phyloP scores from a whole-genome alignment of 1,284 basidiomycete genomes.

The Trametes versicolor region DNA sequence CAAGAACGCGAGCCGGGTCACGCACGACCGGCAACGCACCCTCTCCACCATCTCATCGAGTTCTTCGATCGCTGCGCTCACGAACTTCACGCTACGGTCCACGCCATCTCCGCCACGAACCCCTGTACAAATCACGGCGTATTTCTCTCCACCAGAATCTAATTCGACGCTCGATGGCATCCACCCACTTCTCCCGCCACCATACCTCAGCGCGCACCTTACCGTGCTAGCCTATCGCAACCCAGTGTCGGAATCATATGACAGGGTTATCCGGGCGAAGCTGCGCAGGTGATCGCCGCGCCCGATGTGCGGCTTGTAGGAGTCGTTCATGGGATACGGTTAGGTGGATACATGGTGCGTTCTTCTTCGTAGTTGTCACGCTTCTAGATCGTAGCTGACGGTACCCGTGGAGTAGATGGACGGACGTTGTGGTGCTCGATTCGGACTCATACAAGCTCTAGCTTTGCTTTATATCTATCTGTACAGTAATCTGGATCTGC shows the following conservation, averaged over 20 bases:
- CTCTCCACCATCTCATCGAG: conserved; percentile 70
- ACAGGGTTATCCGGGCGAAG: conserved; percentile 71
- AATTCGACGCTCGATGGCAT: conserved; percentile 62
- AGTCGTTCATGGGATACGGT: conserved; percentile 11
- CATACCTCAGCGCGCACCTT: conserved; percentile 74
- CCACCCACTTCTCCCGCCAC: conserved; percentile 74
- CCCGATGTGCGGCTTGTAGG: conserved; percentile 3
- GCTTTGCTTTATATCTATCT: conserved; percentile 32
- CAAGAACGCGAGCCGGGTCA: conserved; percentile 45
- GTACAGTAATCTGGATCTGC: conserved; percentile 30
- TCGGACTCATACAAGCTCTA: conserved; percentile 13
- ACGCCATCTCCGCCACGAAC: conserved; percentile 54
- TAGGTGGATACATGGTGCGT: conserved; percentile 21
- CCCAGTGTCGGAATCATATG: conserved; percentile 74
- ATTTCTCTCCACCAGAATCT: conserved; percentile 66
- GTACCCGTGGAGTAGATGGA: conserved; percentile 6
- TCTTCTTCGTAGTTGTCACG: neutral
- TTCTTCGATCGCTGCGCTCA: conserved; percentile 70
- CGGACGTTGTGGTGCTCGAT: conserved; percentile 12
- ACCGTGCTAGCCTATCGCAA: conserved; percentile 69
- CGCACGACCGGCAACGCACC: conserved; percentile 68
- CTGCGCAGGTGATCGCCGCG: conserved; percentile 35
- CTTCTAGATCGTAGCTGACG: conserved; percentile 13
- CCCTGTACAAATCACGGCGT: conserved; percentile 54
- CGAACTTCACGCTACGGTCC: conserved; percentile 68